Base-by-base conservation (phyloP, 208 protist genomes). In the Angomonas deanei region DNA sequence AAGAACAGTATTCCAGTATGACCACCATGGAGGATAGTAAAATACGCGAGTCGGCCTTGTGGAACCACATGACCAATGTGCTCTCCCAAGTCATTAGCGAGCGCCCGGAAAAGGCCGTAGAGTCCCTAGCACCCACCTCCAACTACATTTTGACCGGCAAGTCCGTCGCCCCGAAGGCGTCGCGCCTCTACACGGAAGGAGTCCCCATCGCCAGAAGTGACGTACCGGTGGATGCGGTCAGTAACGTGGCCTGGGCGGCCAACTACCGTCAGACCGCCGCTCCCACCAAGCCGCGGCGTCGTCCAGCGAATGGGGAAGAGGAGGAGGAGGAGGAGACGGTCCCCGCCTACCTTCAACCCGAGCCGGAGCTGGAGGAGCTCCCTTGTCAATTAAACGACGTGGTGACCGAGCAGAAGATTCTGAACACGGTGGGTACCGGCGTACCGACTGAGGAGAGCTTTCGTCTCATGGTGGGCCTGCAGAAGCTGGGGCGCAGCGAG, bases 381-480 rank as follows among this genome's bases (percentile, higher is more conserved):
- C 78, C 82, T 0, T 86, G 83, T 19, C 70, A 74, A 24, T 58
- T 98, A 28, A 76, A 69, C 56, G 90, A 98, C 61, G 75, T 97
- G 3, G 72, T 93, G 47, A 68, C 79, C 15, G 88, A 97, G 72
- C 82, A 93, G 80, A 64, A 61, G 34, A 33, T 81, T 42, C 96
- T 97, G 61, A 93, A 96, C 66, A 42, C 48, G 27, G 80, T 88
- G 19, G 94, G 92, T 19, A 74, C 85, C 3, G 94, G 93, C 1
- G 73, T 98, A 21, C 68, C 67, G 1, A 36, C 72, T 31, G 80
- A 84, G 64, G 94, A 96, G 61, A 73, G 80, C 23, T 93, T 91
- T 61, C 86, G 91, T 27, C 55, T 98, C 13, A 64, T 90, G 24
- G 79, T 97, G 5, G 84, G 88, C 6, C 85, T 98, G 72, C 93